phyloP scores from a whole-genome alignment of 805 yeast species.

The Lipomyces spencermartinsiae region DNA sequence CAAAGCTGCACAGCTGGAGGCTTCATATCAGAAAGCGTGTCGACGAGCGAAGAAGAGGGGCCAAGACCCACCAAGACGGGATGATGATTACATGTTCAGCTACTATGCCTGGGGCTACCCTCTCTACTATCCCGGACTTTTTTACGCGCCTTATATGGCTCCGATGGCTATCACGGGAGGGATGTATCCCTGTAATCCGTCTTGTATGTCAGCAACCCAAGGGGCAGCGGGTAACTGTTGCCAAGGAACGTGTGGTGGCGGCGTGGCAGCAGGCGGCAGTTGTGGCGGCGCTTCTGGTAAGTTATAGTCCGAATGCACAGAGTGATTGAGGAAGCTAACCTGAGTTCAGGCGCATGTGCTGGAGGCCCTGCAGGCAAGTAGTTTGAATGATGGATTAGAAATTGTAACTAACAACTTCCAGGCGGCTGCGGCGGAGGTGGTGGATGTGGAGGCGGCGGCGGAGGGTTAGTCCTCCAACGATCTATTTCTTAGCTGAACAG shows the following conservation, averaged over 20 bases:
- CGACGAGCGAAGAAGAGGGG: conserved; percentile 15
- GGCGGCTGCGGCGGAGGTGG: conserved; percentile 3
- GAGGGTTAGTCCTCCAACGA: not conserved
- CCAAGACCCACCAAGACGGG: not conserved
- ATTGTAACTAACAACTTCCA: not conserved
- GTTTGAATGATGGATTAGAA: not conserved
- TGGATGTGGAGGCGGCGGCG: conserved; percentile 2
- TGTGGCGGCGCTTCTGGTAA: conserved; percentile 9
- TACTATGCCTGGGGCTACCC: conserved; percentile 11
- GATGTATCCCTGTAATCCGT: conserved; percentile 8
- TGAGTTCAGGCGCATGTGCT: conserved; percentile 7
- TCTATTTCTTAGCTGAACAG: not conserved
- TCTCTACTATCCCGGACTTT: conserved; percentile 1
- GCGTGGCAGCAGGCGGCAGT: conserved; percentile 12
- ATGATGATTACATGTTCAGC: conserved; percentile 7
- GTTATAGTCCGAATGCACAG: not conserved
- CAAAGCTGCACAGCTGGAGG: conserved; percentile 7
- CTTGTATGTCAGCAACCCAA: conserved; percentile 7
- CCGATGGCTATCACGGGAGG: conserved; percentile 2
- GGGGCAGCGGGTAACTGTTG: conserved; percentile 11
- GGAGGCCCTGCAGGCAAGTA: conserved; percentile 10
- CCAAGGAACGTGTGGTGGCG: conserved; percentile 9
- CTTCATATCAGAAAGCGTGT: conserved; percentile 1
- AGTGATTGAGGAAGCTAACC: conserved; percentile 1
- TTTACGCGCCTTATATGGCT: conserved; percentile 8